phyloP scores from a whole-genome alignment of 2,329 filamentous ascomycete genomes.

The Talaromyces sp. region DNA sequence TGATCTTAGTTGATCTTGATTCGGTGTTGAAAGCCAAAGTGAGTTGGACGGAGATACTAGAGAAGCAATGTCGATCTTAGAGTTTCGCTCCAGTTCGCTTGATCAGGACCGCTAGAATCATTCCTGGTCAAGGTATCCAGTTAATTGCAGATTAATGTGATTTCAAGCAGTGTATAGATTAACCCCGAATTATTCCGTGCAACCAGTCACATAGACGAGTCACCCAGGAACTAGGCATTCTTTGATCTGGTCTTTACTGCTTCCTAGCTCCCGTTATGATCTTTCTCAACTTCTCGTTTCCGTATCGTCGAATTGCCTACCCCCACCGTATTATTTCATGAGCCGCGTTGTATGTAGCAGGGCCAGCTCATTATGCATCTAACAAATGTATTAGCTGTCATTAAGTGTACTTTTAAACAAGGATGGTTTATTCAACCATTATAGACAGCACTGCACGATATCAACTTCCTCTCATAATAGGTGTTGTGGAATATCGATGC shows the following conservation, averaged over 20 bases:
- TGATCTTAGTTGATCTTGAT: neutral
- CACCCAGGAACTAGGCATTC: neutral
- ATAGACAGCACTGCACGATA: neutral
- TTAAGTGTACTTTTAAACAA: neutral
- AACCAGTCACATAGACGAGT: neutral
- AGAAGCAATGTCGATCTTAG: neutral
- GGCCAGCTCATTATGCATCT: neutral
- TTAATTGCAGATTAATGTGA: neutral
- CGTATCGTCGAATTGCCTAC: neutral
- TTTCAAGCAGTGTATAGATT: neutral
- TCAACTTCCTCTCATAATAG: neutral
- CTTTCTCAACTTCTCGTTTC: neutral
- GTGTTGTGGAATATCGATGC: neutral
- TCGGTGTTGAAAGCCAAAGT: neutral
- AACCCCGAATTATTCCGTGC: neutral
- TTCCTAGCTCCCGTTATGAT: neutral
- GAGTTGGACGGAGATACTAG: neutral
- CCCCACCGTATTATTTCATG: neutral
- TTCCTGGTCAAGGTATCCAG: neutral
- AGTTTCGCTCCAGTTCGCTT: neutral
- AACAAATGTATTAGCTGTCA: neutral
- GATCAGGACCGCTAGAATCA: neutral
- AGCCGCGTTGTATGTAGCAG: neutral
- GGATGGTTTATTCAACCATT: neutral
- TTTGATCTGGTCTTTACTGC: neutral